Conservation (phyloP, 129 eudicot species). For the Erigeron canadensis region DNA sequence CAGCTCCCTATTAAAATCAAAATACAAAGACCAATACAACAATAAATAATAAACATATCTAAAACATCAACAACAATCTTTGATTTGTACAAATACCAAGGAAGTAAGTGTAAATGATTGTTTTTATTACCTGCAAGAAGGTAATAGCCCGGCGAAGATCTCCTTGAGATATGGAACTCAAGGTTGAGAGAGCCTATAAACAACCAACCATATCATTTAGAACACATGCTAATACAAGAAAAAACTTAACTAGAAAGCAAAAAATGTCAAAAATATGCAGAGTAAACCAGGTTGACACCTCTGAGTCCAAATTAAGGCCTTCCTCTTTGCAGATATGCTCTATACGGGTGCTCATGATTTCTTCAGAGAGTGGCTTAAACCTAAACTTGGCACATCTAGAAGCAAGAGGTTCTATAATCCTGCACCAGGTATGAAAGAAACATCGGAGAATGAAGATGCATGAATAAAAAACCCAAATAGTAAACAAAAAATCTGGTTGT, state of each 20-base stretch:
- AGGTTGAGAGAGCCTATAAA: conserved; percentile 81
- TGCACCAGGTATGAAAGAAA: conserved; percentile 30
- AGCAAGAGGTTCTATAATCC: conserved; percentile 99
- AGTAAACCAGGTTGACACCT: conserved; percentile 40
- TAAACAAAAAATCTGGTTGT: neutral
- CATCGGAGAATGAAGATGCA: neutral
- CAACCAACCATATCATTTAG: conserved; percentile 5
- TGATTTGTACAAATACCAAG: neutral
- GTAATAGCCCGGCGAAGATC: conserved; percentile 96
- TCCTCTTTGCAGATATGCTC: conserved; percentile 77
- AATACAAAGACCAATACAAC: neutral
- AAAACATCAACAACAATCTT: neutral
- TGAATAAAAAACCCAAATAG: conserved; percentile 3
- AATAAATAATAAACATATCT: conserved; percentile 1
- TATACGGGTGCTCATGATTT: conserved; percentile 75
- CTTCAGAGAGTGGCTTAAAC: conserved; percentile 92
- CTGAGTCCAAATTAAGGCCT: conserved; percentile 80
- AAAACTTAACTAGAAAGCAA: neutral
- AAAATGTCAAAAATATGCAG: conserved; percentile 8
- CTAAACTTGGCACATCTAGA: conserved; percentile 99
- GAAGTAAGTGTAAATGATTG: neutral
- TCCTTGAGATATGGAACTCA: conserved; percentile 95
- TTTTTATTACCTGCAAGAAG: conserved; percentile 71
- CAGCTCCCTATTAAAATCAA: conserved; percentile 73
- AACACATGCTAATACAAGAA: conserved; percentile 2